phyloP scores from a whole-genome alignment of 768 basidiomycete species.

The Kondoa subrosea region DNA sequence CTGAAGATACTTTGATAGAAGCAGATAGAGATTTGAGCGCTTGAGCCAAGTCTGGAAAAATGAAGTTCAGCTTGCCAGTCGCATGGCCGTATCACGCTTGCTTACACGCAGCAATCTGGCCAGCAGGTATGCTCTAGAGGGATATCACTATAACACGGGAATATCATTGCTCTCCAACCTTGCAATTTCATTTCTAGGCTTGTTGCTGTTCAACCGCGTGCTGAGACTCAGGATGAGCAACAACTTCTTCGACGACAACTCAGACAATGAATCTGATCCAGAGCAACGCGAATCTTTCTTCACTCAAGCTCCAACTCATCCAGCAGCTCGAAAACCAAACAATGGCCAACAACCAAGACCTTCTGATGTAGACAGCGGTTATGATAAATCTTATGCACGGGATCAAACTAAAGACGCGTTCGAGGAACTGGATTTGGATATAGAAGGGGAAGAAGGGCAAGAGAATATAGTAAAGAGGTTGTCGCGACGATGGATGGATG shows the following conservation, averaged over 20 bases:
- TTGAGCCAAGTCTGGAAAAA: no score
- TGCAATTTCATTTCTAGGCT: no score
- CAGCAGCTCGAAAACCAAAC: background rate
- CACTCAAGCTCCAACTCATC: background rate
- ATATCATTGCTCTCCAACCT: no score
- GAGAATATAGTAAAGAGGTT: constrained; percentile 4
- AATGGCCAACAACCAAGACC: background rate
- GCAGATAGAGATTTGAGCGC: no score
- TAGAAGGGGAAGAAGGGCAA: background rate
- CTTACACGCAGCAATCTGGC: no score
- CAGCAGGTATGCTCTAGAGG: no score
- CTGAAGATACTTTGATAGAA: no score
- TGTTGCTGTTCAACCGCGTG: no score
- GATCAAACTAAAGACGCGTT: background rate
- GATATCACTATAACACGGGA: no score
- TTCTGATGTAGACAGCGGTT: background rate
- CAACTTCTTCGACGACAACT: background rate
- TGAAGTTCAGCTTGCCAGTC: no score
- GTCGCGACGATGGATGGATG: background rate
- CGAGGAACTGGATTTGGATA: background rate
- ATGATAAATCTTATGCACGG: background rate
- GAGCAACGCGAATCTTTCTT: background rate
- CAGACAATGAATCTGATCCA: background rate
- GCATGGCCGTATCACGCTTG: no score
- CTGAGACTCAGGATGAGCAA: background rate